phyloP scores from a whole-genome alignment of 2,329 filamentous ascomycete genomes.

The Colletotrichum falcatum region DNA sequence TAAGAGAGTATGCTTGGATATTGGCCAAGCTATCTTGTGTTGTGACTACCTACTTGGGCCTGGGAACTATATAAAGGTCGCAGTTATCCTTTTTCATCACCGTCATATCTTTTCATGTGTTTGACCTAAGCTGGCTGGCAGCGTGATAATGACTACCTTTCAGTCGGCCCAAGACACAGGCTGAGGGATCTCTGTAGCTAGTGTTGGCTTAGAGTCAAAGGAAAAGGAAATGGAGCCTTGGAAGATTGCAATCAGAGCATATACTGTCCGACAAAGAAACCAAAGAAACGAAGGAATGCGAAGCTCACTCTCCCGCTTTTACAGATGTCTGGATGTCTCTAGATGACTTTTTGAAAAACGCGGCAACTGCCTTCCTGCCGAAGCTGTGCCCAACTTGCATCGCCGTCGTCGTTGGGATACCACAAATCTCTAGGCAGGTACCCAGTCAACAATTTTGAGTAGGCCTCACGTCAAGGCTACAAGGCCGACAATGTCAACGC shows the following conservation, averaged over 20 bases:
- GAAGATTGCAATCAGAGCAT: not conserved
- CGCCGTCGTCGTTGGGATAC: not conserved
- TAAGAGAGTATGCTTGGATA: not conserved
- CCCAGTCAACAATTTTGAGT: not conserved
- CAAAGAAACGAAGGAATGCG: not conserved
- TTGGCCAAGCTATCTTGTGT: not conserved
- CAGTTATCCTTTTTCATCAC: not conserved
- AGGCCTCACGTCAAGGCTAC: not conserved
- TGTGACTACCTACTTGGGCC: not conserved
- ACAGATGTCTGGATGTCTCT: not conserved
- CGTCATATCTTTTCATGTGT: not conserved
- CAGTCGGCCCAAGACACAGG: not conserved
- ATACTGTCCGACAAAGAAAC: not conserved
- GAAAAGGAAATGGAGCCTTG: not conserved
- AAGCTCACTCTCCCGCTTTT: no score
- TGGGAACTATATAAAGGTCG: not conserved
- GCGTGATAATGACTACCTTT: no score
- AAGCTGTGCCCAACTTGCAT: not conserved
- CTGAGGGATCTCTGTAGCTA: not conserved
- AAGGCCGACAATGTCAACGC: not conserved
- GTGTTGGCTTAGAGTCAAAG: not conserved
- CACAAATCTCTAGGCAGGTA: slow-evolving; percentile 1
- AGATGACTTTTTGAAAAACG: not conserved
- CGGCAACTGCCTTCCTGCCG: not conserved
- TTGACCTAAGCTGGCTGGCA: not conserved